These are phyloP conservation scores for Trichosporon ovoides DNA, from an alignment of 1,284 basidiomycete genomes.

Conservation along the genomic window DNA sequence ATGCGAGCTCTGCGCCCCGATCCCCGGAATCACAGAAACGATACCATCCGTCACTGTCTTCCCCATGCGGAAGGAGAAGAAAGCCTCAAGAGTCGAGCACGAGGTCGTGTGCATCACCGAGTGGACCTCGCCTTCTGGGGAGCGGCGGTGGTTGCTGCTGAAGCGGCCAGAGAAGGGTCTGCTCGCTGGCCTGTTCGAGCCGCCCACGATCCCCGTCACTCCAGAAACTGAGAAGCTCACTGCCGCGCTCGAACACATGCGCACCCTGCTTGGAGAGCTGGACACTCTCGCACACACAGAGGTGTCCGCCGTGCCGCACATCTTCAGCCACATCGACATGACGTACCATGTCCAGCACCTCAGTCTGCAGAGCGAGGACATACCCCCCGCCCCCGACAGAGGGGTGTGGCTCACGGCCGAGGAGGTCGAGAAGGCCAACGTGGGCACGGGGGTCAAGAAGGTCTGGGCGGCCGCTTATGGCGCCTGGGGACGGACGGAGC, in stretches of 20 bases:
- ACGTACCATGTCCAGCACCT: slow-evolving; percentile 64
- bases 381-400: neutral
- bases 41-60: slow-evolving; percentile 60
- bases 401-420: slow-evolving; percentile 31
- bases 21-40: slow-evolving; percentile 43
- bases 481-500: slow-evolving; percentile 30
- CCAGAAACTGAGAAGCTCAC: slow-evolving; percentile 11
- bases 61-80: slow-evolving; percentile 81
- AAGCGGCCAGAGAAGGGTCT: slow-evolving; percentile 79
- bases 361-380: no score
- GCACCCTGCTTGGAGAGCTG: neutral
- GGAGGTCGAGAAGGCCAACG: slow-evolving; percentile 35
- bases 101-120: slow-evolving; percentile 81
- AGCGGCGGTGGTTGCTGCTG: slow-evolving; percentile 62
- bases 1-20: slow-evolving; percentile 66
- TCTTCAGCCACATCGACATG: slow-evolving; percentile 87
- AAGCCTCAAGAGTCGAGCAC: slow-evolving; percentile 75
- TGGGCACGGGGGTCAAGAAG: slow-evolving; percentile 50
- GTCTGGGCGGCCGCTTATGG: slow-evolving; percentile 45
- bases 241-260: slow-evolving; percentile 2
- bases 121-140: slow-evolving; percentile 59
- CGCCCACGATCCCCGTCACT: slow-evolving; percentile 35
- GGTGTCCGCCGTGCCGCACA: slow-evolving; percentile 56
- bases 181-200: slow-evolving; percentile 67
- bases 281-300: neutral